phyloP scores from a whole-genome alignment of 495 filamentous ascomycete species.

The Trichoderma virens region DNA sequence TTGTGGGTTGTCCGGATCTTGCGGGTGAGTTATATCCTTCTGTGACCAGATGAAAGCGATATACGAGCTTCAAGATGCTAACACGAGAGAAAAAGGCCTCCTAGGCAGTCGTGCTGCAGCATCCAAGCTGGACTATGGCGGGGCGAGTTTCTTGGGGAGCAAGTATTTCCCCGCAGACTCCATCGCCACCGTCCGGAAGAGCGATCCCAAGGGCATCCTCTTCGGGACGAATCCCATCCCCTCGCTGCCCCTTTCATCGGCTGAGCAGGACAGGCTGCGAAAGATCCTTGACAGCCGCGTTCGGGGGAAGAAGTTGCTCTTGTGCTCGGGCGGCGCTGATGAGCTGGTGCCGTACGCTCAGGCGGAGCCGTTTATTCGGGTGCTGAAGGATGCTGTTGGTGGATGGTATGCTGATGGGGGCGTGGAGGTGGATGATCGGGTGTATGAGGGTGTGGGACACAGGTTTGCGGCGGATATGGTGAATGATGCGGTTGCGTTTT shows the following conservation, averaged over 20 bases:
- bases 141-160: slow-evolving; percentile 58
- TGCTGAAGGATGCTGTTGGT: slow-evolving; percentile 54
- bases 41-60: not conserved
- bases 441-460: slow-evolving; percentile 68
- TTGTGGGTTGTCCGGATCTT: slow-evolving; percentile 90
- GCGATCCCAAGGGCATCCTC: slow-evolving; percentile 64
- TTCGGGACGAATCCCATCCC: slow-evolving; percentile 43
- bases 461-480: slow-evolving; percentile 67
- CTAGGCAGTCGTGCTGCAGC: slow-evolving; percentile 69
- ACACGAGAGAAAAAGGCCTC: slow-evolving; percentile 33
- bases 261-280: slow-evolving; percentile 32
- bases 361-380: slow-evolving; percentile 59
- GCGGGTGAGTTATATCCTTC: slow-evolving; percentile 37
- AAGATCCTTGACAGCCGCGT: slow-evolving; percentile 45
- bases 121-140: slow-evolving; percentile 61
- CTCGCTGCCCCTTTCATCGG: slow-evolving; percentile 8
- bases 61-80: not conserved
- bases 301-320: slow-evolving; percentile 66
- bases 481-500: slow-evolving; percentile 58
- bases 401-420: slow-evolving; percentile 51
- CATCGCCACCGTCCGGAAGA: slow-evolving; percentile 49
- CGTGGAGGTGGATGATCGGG: slow-evolving; percentile 60
- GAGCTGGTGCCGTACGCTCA: slow-evolving; percentile 76
- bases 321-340: slow-evolving; percentile 68
- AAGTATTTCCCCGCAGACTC: slow-evolving; percentile 65